Base-by-base conservation (phyloP, 2,329 filamentous ascomycete genomes). In the Rosellinia necatrix region DNA sequence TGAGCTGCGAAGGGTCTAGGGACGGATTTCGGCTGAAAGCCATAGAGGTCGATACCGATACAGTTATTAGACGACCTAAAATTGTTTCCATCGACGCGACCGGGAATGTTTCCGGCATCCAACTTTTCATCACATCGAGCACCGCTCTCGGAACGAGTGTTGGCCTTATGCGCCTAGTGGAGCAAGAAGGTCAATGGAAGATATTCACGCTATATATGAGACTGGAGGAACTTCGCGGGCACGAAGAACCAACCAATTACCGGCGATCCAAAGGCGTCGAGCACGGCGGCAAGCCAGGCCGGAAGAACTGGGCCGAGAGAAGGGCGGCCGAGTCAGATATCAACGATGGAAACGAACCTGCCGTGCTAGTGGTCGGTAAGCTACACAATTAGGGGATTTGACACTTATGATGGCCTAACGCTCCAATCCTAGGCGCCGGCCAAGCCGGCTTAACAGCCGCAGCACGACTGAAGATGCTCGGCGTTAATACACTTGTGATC, bases 161-260 rank as follows among this genome's bases (percentile, higher is more conserved):
- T 15, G 83, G 82, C 1, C 61, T 83, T 2, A 70, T 78, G 0
- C 72, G 79, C 19, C 68, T 85, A 0, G 71, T 73, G 3, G 69
- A 72, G 40, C 61, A 64, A 9, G 68, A 67, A 1, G 73, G 70
- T 1, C 59, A 71, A 27, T 85, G 80, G 80, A 82, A 81, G 66
- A 76, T 82, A 4, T 84, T 81, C 67, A 83, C 79, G 3, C 64
- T 85, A 9, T 84, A 78, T 60, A 84, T 82, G 0, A 70, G 72
- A 0, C 66, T 85, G n/a, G 64, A 73, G 9, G 74, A 74, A 34
- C 58, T 85, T 6, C 73, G 71, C 3, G 76, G 73, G 0, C 67
- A 75, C 29, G 75, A 78, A 40, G 79, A 84, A 63, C 59, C 64
- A 0, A 59, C 70, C 0, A 70, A 74, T 5, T 59, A 56, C 2